Evolutionary conservation across 805 yeast genomes (phyloP), one percentile per base, ranked within the genome.

Genomic region (Tetrapisispora fleetii): DNA sequence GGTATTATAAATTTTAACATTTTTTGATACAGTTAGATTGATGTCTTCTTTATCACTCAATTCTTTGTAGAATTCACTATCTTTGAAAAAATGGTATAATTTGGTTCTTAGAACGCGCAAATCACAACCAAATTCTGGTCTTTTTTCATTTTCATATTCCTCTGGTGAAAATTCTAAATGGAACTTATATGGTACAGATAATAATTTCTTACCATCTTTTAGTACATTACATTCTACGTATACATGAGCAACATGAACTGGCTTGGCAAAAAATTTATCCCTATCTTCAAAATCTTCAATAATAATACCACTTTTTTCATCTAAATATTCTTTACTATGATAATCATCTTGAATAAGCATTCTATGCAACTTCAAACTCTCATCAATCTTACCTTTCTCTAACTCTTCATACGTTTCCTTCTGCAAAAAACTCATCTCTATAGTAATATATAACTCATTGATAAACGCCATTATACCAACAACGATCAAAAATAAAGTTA

Each of bases 91-190:
- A 38, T 72, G 67, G 35, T 80, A 73, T 2, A 81, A 65, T 59
- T 80, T 83, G 1, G 63, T 54, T 52, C 88, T 74, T 48, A 88
- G 70, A 53, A 81, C 79, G 17, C 70, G 74, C 33, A 90, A 71
- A 18, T 81, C 77, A 10, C 90, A 79, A 1, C 95, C 95, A 45
- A 72, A 74, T 50, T 79, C 90, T 5, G 81, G 83, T 49, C 85
- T 77, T 52, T 76, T 76, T 54, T 66, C 68, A 33, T 62, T 62
- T 51, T 78, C 79, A 59, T 79, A 85, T 57, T 86, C 95, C 55
- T 83, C 90, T 0, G 95, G 93, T 30, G 85, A 78, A 64, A 86
- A 86, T 60, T 85, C 95, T 54, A 84, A 73, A 62, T 84, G 85
- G 60, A 81, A 85, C 24, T 69, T 70, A 32, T 83, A 52, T 2